Base-by-base conservation (phyloP, 2,329 filamentous ascomycete genomes). In the Talaromyces sp. region DNA sequence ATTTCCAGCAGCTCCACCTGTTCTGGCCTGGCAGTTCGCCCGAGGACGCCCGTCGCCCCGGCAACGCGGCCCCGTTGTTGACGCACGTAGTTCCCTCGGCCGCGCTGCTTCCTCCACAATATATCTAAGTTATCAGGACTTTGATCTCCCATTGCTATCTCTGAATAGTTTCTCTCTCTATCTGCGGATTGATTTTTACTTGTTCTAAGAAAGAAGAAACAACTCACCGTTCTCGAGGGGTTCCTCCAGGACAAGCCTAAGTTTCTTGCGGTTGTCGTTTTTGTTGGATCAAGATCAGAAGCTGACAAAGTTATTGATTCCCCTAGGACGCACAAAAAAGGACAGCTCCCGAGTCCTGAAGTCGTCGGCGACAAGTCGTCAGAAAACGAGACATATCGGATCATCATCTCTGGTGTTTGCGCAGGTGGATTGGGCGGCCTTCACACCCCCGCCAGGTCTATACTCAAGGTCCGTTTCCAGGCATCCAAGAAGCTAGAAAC, bases 1-100 rank as follows among this genome's bases (percentile, higher is more conserved):
- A 13, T 13, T 22, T 47, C 3, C 9, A 19, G 42, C 42, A 32
- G 56, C 36, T 49, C 56, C 56, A 58, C 56, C 44, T 22, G 42
- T 6, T 19, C 42, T 47, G 44, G 44, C 44, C 44, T 25, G n/a
- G n/a, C n/a, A 52, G 59, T 36, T 22, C 42, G 30, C 42, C 17
- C n/a, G 25, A 47, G 42, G 32, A 27, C 39, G 13, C 15, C 49
- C 39, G 73, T 76, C 75, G 73, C 73, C 69, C 69, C 71, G 73
- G 70, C 73, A 75, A 76, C 73, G 55, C 44, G 28, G 63, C 54
- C 66, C 65, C 63, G 71, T 75, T 76, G 73, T 76, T 76, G 73
- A 75, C 71, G 68, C 66, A 70, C 70, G 71, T 69, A 54, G 27
- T 56, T 33, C 47, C 56, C 54, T 33, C 53, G 36, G 39, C 28